Base-by-base conservation (phyloP, 495 filamentous ascomycete species). In the Penicillium tannophilum region DNA sequence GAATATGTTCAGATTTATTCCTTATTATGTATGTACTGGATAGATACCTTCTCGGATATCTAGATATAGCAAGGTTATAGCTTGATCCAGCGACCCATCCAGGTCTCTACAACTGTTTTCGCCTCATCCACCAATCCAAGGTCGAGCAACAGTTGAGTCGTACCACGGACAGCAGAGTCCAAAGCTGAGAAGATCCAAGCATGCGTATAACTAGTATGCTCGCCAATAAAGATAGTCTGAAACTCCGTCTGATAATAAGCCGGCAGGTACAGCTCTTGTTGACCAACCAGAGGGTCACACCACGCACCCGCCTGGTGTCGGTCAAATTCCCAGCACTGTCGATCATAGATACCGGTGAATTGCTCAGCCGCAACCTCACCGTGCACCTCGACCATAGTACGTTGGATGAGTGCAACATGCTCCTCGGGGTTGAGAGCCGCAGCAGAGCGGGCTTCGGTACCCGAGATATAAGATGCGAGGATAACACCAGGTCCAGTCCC, bases 151-250 rank as follows among this genome's bases (percentile, higher is more conserved):
- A 89, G 59, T 64, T 90, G 87, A 16, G 85, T 82, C 7, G 82
- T 83, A 0, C 86, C 87, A 0, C 87, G 73, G 20, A 89, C 84
- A 0, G 84, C 87, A 19, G 82, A 85, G 66, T 90, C 87, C 28
- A 90, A 68, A 6, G 87, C 87, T 3, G 81, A 82, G 24, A 86
- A 84, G 47, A 90, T 88, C 87, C 87, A 90, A 5, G 86, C 86
- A 64, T 89, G 87, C n/a, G 87, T 89, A 69, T 87, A 89, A 47
- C 81, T 83, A 1, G 87, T 90, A 66, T 89, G 87, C 71, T 90
- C 87, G 16, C 87, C 87, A 5, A 89, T 75, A 52, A 89, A 89
- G 39, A 90, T 82, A 39, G 85, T 84, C 63, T 82, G 82, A 43
- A 82, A 79, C 65, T 89, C 84, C 0, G 87, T 89, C 68, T 88